Percentiles rank a stretch among this genome's conserved stretches.
These are phyloP conservation scores for Cyclospora cayetanensis DNA, from an alignment of 169 alveolate genomes.

Conservation along the genomic window DNA sequence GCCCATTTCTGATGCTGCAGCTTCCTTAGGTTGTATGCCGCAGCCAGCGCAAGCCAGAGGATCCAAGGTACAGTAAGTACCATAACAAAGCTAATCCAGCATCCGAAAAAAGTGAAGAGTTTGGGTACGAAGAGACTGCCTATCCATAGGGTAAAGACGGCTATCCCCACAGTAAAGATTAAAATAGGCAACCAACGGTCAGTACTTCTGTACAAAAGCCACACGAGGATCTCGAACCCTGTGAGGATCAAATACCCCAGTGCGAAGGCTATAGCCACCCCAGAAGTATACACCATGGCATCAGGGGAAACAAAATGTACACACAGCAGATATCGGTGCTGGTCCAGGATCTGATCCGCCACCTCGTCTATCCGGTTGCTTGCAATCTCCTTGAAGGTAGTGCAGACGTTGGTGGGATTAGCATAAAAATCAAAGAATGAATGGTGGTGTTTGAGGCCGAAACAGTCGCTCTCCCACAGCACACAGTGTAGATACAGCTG, in stretches of 20 bases:
- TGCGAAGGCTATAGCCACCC: conserved; percentile 69
- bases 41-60: conserved; percentile 70
- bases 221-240: conserved; percentile 64
- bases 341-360: conserved; percentile 30
- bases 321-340: conserved; percentile 63
- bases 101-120: conserved; percentile 67
- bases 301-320: conserved; percentile 53
- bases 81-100: conserved; percentile 73
- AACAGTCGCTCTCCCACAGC: conserved; percentile 58
- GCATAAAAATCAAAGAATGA: conserved; percentile 64
- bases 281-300: conserved; percentile 53
- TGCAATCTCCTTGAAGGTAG: conserved; percentile 40
- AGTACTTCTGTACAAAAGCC: conserved; percentile 62
- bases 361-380: conserved; percentile 19
- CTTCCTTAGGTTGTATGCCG: conserved; percentile 66
- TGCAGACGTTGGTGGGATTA: conserved; percentile 66
- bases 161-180: conserved; percentile 29
- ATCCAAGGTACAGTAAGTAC: conserved; percentile 67
- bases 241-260: conserved; percentile 63
- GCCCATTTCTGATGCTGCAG: conserved; percentile 71
- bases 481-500: conserved; percentile 59
- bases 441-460: conserved; percentile 45
- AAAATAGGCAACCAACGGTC: conserved; percentile 54
- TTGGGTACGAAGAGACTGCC: conserved; percentile 68
- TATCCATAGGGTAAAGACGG: conserved; percentile 49